Base-by-base conservation (phyloP, 2,329 filamentous ascomycete genomes). In the Seiridium unicorne region DNA sequence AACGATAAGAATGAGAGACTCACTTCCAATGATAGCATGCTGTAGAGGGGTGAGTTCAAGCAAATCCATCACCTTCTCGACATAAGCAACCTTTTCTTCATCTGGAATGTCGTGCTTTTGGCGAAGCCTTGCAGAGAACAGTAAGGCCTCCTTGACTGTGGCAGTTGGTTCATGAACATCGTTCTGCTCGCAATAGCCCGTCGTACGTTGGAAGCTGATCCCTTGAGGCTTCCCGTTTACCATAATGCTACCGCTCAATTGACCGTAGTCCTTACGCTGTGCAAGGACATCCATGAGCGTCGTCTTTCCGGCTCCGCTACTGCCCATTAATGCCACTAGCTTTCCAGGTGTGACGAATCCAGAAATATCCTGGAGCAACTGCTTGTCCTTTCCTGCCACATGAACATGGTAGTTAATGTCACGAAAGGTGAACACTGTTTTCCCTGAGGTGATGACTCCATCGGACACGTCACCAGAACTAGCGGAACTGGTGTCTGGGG, bases 121-220 rank as follows among this genome's bases (percentile, higher is more conserved):
- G 57, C 88, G 79, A 3, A 90, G 76, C 6, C 89, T 76, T 3
- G 88, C 88, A 0, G 87, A 89, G 68, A 90, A 90, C 60, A 87
- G 81, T 8, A 90, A 78, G 0, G 88, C 87, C 69, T 90, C 88
- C 5, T 85, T 79, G 35, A 91, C 87, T 0, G 88, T 90, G 0
- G 86, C 79, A 1, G 86, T 88, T 13, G 79, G 80, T 62, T 89
- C 86, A 64, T 42, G 88, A 2, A 90, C 74, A 72, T 90, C 88
- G 76, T 87, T 86, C 67, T 90, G 88, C 69, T 90, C 84, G 65
- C 85, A 88, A 72, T 88, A 91, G 5, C 88, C 88, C 11, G 88
- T 89, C 32, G 82, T 83, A 51, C 88, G 79, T 66, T 89, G 86
- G 69, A 91, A 90, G 51, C 85, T 84, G 6, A 80, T 73, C 0